Percentiles rank a stretch among this genome's conserved stretches.
Evolutionary conservation across 768 basidiomycete genomes (phyloP).

Genomic region (Suillus brevipes): DNA sequence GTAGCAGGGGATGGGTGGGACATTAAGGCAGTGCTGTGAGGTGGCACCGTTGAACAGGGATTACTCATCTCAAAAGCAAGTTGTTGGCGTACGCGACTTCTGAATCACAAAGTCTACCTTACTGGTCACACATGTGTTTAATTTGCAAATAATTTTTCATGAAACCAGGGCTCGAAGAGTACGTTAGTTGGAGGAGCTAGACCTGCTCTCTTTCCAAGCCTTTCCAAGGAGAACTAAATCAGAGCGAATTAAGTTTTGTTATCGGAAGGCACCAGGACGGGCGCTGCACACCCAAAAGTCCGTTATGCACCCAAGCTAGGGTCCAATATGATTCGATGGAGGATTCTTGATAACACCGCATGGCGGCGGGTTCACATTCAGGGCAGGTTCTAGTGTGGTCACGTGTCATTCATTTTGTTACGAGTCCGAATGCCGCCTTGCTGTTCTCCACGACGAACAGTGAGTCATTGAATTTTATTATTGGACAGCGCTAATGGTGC

Average conservation of each 20-base stretch:
- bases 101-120: conserved; percentile 15
- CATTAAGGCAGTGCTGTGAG: conserved; percentile 53
- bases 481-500: not conserved
- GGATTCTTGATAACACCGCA: not conserved
- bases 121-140: conserved; percentile 5
- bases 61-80: conserved; percentile 24
- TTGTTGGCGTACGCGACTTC: conserved; percentile 24
- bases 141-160: not conserved
- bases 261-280: conserved; percentile 1
- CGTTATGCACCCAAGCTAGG: conserved; percentile 2
- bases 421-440: not conserved
- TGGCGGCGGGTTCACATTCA: not conserved
- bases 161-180: not conserved
- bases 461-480: not conserved
- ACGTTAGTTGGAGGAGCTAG: not conserved
- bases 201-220: not conserved
- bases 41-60: conserved; percentile 32
- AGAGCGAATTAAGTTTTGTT: not conserved
- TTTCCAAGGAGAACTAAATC: not conserved
- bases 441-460: not conserved
- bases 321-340: not conserved
- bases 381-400: not conserved
- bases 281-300: not conserved
- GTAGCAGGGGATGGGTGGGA: conserved; percentile 55
- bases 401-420: not conserved